Evolutionary conservation across 2,329 filamentous ascomycete species (phyloP), one percentile per base, ranked within the genome.

Genomic region (Seiridium cupressi): DNA sequence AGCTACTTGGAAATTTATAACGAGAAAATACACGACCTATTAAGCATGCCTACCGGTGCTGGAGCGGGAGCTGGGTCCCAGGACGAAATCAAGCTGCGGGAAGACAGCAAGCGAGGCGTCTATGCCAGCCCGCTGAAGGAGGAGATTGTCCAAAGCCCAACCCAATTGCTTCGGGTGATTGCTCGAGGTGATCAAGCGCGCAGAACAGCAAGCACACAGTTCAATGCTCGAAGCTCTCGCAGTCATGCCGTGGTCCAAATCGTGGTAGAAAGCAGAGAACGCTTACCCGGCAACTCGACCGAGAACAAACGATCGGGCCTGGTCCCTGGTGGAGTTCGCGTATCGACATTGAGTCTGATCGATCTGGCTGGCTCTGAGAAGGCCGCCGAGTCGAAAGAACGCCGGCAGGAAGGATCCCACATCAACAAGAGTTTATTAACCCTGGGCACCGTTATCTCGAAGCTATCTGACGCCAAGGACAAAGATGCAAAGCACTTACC

Each of bases 1-100:
- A 98, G 94, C 80, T 99, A 99, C 72, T 82, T 99, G 63, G 95
- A 99, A 78, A 99, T 99, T 62, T 99, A 99, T 78, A 99, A 99
- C 70, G 95, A 99, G 73, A 96, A 87, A 76, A 98, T 99, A 60
- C 91, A 97, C 72, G 95, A 99, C 76, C 80, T 99, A 55, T 81
- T 99, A 49, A 94, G 90, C 64, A 89, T 92, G 73, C 83, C 92
- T 1, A 82, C 84, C 1, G 83, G 82, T 10, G 78, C 76, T 46
- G 85, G 81, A 4, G 71, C 81, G 18, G 87, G 84, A 26, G 79
- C 80, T 18, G 79, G 73, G 8, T 78, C 81, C 44, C 90, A 93
- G 64, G 95, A 99, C 67, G 95, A 99, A 72, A 99, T 99, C 76
- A 98, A 99, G 76, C 79, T 99, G 59, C 89, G 95, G 26, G 95